Conservation (phyloP, 1,139 yeast genomes). For the Saccharomyces hybrid region DNA sequence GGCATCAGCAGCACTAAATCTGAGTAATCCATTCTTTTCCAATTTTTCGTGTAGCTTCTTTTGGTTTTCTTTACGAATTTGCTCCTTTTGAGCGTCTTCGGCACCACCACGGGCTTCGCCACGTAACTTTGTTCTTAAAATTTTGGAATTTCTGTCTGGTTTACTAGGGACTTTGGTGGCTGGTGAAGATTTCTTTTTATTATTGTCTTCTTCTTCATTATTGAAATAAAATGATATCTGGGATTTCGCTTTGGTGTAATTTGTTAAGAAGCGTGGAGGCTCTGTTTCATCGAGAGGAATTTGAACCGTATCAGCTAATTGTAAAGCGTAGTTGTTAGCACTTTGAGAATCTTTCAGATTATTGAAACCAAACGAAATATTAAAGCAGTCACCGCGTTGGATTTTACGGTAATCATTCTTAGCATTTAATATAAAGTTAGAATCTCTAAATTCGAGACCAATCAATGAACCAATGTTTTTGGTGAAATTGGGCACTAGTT, state of each 20-base stretch:
- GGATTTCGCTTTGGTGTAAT: constrained; percentile 60
- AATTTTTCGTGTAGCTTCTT: constrained; percentile 74
- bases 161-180: constrained; percentile 10
- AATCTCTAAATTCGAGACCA: constrained; percentile 87
- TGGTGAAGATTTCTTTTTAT: constrained; percentile 18
- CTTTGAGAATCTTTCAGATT: constrained; percentile 47
- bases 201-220: constrained; percentile 47
- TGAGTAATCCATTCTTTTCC: constrained; percentile 74
- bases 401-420: constrained; percentile 61
- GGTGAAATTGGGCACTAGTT: constrained; percentile 55
- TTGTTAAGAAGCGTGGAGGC: constrained; percentile 62
- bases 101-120: constrained; percentile 67
- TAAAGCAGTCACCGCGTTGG: constrained; percentile 66
- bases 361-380: constrained; percentile 71
- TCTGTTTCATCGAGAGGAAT: constrained; percentile 48
- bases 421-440: constrained; percentile 61
- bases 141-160: constrained; percentile 39
- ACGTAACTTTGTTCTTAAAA: constrained; percentile 72
- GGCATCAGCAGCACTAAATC: constrained; percentile 72
- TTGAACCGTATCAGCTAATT: constrained; percentile 77
- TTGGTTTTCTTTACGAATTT: constrained; percentile 78
- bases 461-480: constrained; percentile 85
- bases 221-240: constrained; percentile 83
- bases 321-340: constrained; percentile 55
- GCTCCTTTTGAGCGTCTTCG: constrained; percentile 61